Conservation (phyloP, 441 rosid species). For the Jatropha podagrica region DNA sequence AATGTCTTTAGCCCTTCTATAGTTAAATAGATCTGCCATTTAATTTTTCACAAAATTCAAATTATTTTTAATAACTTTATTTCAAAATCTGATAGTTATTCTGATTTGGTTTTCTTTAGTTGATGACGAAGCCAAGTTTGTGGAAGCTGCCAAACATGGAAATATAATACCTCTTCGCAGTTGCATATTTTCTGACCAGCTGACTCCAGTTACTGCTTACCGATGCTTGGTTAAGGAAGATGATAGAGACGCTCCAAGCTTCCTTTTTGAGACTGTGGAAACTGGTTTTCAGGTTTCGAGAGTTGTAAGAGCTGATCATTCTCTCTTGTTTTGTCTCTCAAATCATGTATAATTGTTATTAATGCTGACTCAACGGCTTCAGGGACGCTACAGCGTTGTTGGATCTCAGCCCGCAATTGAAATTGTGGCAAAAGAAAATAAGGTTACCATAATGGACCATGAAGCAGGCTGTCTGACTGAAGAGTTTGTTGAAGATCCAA, state of each 20-base stretch:
- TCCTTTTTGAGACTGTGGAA: slow-evolving; percentile 83
- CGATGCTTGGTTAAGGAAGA: slow-evolving; percentile 91
- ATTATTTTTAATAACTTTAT: neutral
- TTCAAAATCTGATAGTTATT: neutral
- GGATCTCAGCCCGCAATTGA: slow-evolving; percentile 88
- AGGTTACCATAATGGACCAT: slow-evolving; percentile 77
- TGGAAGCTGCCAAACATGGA: slow-evolving; percentile 59
- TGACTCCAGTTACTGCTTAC: slow-evolving; percentile 83
- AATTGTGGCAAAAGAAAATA: slow-evolving; percentile 73
- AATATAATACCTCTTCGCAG: slow-evolving; percentile 68
- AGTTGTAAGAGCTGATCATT: slow-evolving; percentile 44
- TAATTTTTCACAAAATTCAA: neutral
- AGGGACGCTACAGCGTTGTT: slow-evolving; percentile 81
- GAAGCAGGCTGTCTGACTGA: slow-evolving; percentile 50
- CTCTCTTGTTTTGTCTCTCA: neutral
- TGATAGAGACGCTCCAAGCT: slow-evolving; percentile 87
- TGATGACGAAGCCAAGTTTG: slow-evolving; percentile 40
- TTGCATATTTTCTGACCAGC: slow-evolving; percentile 86
- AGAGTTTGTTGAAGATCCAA: slow-evolving; percentile 74
- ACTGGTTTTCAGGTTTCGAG: slow-evolving; percentile 56
- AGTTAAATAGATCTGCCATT: neutral
- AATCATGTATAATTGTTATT: slow-evolving; percentile 4
- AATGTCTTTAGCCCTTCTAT: neutral
- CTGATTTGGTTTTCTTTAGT: slow-evolving; percentile 34
- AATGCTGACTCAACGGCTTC: slow-evolving; percentile 24